Evolutionary conservation across 1,284 basidiomycete species (phyloP), one percentile per base, ranked within the genome.

Genomic region (Cutaneotrichosporon cutaneum): DNA sequence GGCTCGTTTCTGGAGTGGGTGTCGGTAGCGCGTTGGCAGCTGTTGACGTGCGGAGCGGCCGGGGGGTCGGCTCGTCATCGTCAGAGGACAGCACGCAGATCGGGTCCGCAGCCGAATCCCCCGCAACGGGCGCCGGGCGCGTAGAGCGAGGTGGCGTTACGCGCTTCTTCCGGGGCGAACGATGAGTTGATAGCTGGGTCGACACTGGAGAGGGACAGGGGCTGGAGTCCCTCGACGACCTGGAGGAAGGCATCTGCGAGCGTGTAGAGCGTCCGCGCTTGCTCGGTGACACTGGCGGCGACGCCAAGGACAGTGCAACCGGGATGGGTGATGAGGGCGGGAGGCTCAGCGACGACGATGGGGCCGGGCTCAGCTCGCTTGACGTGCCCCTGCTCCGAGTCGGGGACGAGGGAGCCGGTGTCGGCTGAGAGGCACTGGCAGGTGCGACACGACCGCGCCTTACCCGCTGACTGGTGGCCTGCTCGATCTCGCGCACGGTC

Each of bases 221-320:
- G 6, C 47, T 52, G n/a, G 24, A 10, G 6, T 35, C 30, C 13
- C 48, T 27, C 16, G 57, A 53, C 26, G 50, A 44, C 10, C 39
- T 18, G 39, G 39, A 42, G 5, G 39, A 42, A 18, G 39, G 16
- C 16, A 18, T 26, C 21, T 36, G 33, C 7, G 54, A 47, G 10
- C 21, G 45, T 5, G 47, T 14, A 1, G 22, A 21, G 47, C 56
- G 56, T 21, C 33, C 33, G 22, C 57, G 57, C 39, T 58, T 58
- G 30, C 57, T 58, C n/a, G 57, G 57, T 2, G 57, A 54, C 4
- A 39, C 9, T 4, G 52, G 52, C 21, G 52, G 35, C 3, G 50
- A 33, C n/a, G 50, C 18, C 1, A 42, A 18, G 39, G 57, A 21
- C 0, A 35, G 39, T 7, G 51, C 27, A 5, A 30, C n/a, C 21